Evolutionary conservation across 352 stramenopile species (phyloP), one percentile per base, ranked within the genome.

Genomic region (Phytophthora nicotianae): DNA sequence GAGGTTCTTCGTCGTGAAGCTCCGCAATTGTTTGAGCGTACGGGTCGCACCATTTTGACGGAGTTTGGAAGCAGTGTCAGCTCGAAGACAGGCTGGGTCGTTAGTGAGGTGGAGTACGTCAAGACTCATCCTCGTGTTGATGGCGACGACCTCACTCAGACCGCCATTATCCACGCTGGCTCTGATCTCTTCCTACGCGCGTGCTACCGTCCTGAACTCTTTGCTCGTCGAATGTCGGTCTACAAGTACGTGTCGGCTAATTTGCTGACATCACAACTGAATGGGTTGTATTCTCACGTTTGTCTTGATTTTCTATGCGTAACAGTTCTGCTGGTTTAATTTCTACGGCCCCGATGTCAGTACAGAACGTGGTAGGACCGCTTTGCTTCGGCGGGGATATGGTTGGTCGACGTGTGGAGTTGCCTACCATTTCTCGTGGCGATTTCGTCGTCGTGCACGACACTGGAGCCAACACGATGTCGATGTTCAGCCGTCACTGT

Each of bases 371-470:
- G 46, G 93, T 89, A 14, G 93, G 93, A 0, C 93, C 93, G 1
- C 67, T 98, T 21, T 98, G 93, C 61, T 98, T 98, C 43, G 83
- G 88, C 6, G 93, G 92, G 3, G 93, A 98, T 61, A 68, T 98
- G 33, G 77, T 97, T 29, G 89, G 77, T n/a, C 77, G 74, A 10
- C 57, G 74, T 21, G 66, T 90, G 16, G 46, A 60, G 38, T 43
- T 96, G 48, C 84, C 88, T 21, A 78, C 65, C 8, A 89, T 95
- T 58, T 58, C 71, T 7, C 73, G 76, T 3, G 83, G 83, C 5
- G 86, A 97, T 66, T 94, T 90, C 40, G 75, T 97, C 35, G 86
- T 97, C 20, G 77, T 97, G 40, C 81, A 94, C 45, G 91, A 97
- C 62, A 79, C 86, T 20, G 91, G 91, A 48, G 86, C 80, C 17